Evolutionary conservation across 805 yeast genomes (phyloP), one percentile per base, ranked within the genome.

Genomic region (Metschnikowia drakensbergensis): DNA sequence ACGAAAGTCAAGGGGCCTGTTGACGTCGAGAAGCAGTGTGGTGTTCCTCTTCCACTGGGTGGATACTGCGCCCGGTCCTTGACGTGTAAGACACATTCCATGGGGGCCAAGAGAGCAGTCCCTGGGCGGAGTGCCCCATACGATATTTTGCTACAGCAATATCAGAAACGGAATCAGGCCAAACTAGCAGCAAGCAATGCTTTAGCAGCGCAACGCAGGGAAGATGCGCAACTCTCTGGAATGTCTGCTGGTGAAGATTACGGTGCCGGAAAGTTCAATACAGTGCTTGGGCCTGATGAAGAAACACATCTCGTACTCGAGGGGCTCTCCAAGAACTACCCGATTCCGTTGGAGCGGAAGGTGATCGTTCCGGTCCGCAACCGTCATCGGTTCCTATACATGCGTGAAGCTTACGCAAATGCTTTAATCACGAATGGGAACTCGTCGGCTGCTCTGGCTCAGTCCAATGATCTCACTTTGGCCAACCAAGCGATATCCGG

Each of bases 91-190:
- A 90, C 97, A 0, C 99, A 94, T 67, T 88, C 98, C 1, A 91
- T 94, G 97, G 97, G 97, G 31, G 96, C 97, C 27, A 94, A 94
- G 61, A 80, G 99, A 58, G 91, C 96, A 0, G 99, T 94, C 22
- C 83, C 81, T 13, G 99, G 99, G 8, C 78, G 99, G 58, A 83
- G 96, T 32, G 91, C 94, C 6, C 90, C 97, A 0, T 94, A 90
- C 68, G 99, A 94, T 65, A 83, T 82, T 28, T 72, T 94, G 46
- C 72, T 94, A 48, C 89, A 91, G 22, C 91, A 89, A 13, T 91
- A 92, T 62, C 99, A 94, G 69, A 83, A 90, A 58, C 81, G 88
- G 58, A 92, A 92, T 63, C 97, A 94, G 66, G 92, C 95, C 33
- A 90, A 88, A 63, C 74, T 86, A 50, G 96, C 91, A 2, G 88